A percentile compares a stretch with the other conserved stretches of the same genome.
These are phyloP conservation scores for Termitomyces sp. DNA, from an alignment of 768 basidiomycete genomes.

Conservation along the genomic window DNA sequence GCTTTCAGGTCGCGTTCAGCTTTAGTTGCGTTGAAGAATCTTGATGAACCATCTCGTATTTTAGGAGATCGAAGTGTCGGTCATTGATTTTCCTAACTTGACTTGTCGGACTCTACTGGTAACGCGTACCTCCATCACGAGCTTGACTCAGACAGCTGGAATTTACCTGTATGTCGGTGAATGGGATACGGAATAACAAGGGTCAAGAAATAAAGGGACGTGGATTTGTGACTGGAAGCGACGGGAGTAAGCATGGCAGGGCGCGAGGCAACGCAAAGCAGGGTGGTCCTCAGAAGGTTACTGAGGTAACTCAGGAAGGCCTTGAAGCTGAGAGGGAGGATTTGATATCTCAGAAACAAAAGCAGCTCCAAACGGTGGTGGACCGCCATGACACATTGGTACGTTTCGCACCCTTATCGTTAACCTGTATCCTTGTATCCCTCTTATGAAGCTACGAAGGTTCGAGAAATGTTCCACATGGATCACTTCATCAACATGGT, in stretches of 20 bases:
- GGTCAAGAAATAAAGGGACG: constrained; percentile 2
- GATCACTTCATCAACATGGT: constrained; percentile 75
- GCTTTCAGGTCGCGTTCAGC: constrained; percentile 13
- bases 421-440: constrained; percentile 2
- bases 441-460: constrained; percentile 29
- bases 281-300: constrained; percentile 3
- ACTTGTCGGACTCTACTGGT: constrained; percentile 6
- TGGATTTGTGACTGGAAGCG: constrained; percentile 7
- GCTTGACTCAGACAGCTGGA: constrained; percentile 3
- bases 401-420: constrained; percentile 24
- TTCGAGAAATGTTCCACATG: constrained; percentile 87
- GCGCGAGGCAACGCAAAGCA: constrained; percentile 12
- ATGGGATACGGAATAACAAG: constrained; percentile 9
- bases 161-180: constrained; percentile 6
- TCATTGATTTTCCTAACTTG: neutral
- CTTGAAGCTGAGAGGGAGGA: constrained; percentile 32
- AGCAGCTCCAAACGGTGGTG: constrained; percentile 49
- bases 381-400: constrained; percentile 74
- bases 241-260: constrained; percentile 16
- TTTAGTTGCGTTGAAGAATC: constrained; percentile 47
- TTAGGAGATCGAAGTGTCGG: constrained; percentile 46
- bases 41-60: constrained; percentile 58
- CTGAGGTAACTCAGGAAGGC: constrained; percentile 17
- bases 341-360: constrained; percentile 55
- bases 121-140: constrained; percentile 5